Evolutionary conservation across 2,329 filamentous ascomycete species (phyloP), one percentile per base, ranked within the genome.

Genomic region (Graphium sp.): DNA sequence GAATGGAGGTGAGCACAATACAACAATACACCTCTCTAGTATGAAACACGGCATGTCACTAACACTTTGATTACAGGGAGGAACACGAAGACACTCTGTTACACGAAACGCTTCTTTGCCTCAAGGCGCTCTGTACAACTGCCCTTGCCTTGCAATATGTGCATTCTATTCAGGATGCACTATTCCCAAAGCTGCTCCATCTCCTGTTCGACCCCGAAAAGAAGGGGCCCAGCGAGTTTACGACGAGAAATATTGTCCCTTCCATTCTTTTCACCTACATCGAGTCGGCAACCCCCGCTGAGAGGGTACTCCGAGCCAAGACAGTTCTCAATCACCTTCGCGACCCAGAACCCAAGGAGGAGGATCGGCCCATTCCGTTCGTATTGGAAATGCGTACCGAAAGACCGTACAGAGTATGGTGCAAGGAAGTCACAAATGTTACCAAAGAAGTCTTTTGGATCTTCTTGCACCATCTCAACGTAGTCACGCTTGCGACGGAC

Each of bases 361-460:
- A 77, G 5, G 69, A 77, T 35, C 71, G 75, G 13, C 82, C 84
- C 0, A 59, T 93, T 6, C 74, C 74, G 3, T 95, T 95, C 47
- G 84, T 95, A 26, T 58, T 87, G 14, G 80, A 85, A 35, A 95
- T 95, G 73, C 77, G 80, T 40, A 74, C 76, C 20, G 71, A 83
- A 28, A 70, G 87, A 1, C 87, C 87, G 1, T 98, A 94, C 50
- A 78, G 83, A 19, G 69, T 92, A 3, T 98, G 87, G 87, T 83
- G 77, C 53, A 89, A 85, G 50, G 89, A 98, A 53, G 73, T 87
- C 12, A 75, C 76, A 34, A 85, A 80, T 41, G 87, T 95, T 26
- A 93, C 85, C 23, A 94, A 94, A 50, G 87, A 98, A 49, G 87
- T 95, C 17, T 98, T 98, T 48, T 98, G 87, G 87, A 95, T 95